Conservation (phyloP, 768 basidiomycete species). For the Boletus edulis region DNA sequence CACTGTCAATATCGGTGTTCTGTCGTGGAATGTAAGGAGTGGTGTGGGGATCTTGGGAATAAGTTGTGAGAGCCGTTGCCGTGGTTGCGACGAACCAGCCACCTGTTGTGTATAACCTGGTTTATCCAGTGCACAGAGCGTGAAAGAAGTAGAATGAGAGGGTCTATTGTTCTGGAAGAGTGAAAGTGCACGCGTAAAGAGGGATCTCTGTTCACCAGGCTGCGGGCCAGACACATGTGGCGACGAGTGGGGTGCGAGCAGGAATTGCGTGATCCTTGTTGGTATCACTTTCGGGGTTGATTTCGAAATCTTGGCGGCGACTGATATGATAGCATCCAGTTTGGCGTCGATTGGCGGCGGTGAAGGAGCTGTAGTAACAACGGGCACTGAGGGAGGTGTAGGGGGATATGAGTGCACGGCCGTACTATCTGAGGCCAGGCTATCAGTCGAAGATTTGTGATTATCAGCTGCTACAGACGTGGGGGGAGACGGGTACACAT, state of each 20-base stretch:
- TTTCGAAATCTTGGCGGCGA: background rate
- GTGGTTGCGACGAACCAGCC: slow-evolving; percentile 22
- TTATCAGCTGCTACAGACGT: slow-evolving; percentile 4
- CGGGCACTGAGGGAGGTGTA: slow-evolving; percentile 41
- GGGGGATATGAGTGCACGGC: slow-evolving; percentile 57
- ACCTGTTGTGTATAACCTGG: slow-evolving; percentile 15
- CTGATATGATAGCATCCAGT: slow-evolving; percentile 16
- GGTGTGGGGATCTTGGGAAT: slow-evolving; percentile 38
- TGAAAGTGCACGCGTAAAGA: slow-evolving; percentile 52
- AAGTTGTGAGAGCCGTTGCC: slow-evolving; percentile 16
- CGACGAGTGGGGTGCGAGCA: slow-evolving; percentile 47
- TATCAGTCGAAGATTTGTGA: slow-evolving; percentile 27
- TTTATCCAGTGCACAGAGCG: slow-evolving; percentile 35
- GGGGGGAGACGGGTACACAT: slow-evolving; percentile 27
- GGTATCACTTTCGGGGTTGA: slow-evolving; percentile 7
- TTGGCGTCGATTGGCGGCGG: slow-evolving; percentile 32
- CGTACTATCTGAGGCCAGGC: slow-evolving; percentile 31
- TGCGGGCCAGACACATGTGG: slow-evolving; percentile 32
- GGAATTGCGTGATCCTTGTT: slow-evolving; percentile 44
- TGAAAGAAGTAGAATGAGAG: slow-evolving; percentile 62
- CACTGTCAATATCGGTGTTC: slow-evolving; percentile 62
- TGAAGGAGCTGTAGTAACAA: slow-evolving; percentile 33
- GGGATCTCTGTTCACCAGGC: slow-evolving; percentile 34
- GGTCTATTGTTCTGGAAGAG: slow-evolving; percentile 49
- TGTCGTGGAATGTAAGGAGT: slow-evolving; percentile 68